phyloP scores from a whole-genome alignment of 2,329 filamentous ascomycete species.

The Alternaria burnsii region DNA sequence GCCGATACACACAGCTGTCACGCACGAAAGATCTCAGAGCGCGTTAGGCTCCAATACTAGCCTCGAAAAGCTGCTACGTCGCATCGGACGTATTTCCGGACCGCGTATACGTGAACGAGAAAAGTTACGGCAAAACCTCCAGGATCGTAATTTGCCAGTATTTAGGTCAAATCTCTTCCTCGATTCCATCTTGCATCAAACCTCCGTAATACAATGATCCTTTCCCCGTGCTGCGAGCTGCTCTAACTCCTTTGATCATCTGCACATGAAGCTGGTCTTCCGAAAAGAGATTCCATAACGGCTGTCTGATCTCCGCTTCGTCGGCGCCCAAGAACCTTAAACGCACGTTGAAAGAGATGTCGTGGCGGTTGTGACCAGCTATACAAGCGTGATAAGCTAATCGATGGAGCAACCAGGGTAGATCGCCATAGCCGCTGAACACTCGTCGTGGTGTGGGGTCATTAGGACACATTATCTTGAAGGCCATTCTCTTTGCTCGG shows the following conservation, averaged over 20 bases:
- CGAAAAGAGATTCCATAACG: fast-evolving
- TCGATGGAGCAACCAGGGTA: slow-evolving; percentile 1
- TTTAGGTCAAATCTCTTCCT: neutral
- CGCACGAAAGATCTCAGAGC: too few species aligned
- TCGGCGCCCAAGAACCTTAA: neutral
- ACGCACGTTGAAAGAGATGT: neutral
- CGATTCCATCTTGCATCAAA: neutral
- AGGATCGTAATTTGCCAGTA: neutral
- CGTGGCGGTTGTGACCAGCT: neutral
- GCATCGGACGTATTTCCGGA: too few species aligned
- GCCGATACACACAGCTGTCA: too few species aligned
- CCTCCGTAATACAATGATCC: slow-evolving; percentile 3
- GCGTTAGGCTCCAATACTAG: too few species aligned
- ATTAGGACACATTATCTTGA: neutral
- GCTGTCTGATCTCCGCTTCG: neutral
- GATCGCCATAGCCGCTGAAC: neutral
- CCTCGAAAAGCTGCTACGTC: too few species aligned
- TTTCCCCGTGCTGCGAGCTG: neutral
- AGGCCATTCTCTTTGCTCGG: neutral
- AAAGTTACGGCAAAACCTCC: neutral
- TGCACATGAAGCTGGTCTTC: neutral
- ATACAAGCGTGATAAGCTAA: neutral
- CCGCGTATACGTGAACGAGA: neutral
- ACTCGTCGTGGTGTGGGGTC: neutral
- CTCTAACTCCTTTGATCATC: neutral